These are phyloP conservation scores for Leptographium procerum DNA, from an alignment of 2,329 filamentous ascomycete species.

Conservation along the genomic window DNA sequence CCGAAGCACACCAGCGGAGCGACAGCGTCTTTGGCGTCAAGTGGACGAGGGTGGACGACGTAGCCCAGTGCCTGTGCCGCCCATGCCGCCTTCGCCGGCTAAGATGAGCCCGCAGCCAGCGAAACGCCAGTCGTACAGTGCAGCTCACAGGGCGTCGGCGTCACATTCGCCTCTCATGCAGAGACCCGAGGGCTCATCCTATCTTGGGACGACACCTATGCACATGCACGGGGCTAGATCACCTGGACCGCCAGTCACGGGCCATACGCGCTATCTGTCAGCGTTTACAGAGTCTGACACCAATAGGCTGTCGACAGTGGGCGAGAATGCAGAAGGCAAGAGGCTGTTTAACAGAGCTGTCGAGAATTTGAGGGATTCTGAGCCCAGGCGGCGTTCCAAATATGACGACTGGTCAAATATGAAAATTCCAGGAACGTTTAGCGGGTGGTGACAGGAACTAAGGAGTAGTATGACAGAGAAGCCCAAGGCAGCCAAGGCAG, in stretches of 20 bases:
- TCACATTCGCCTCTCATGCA: no score
- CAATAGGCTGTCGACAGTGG: neutral
- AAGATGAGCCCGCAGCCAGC: neutral
- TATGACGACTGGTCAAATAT: slow-evolving; percentile 5
- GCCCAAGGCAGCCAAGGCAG: no score
- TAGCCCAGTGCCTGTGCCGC: neutral
- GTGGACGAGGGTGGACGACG: neutral
- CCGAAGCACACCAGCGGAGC: neutral
- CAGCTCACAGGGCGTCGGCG: neutral
- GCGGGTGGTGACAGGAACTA: neutral
- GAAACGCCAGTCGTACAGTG: neutral
- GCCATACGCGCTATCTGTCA: no score
- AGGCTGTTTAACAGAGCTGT: slow-evolving; percentile 10
- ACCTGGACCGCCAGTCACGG: neutral
- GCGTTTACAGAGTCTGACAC: neutral
- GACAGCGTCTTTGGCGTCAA: neutral
- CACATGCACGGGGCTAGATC: neutral
- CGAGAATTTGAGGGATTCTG: slow-evolving; percentile 3
- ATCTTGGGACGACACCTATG: neutral
- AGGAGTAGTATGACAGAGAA: no score
- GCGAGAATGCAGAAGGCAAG: neutral
- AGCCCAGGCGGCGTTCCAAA: neutral
- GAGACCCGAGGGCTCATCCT: neutral
- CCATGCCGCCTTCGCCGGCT: neutral
- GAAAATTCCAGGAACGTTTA: slow-evolving; percentile 8